Percentiles rank a stretch among this genome's conserved stretches.
Conservation (phyloP, 768 basidiomycete genomes). For the Termitomyces sp. region DNA sequence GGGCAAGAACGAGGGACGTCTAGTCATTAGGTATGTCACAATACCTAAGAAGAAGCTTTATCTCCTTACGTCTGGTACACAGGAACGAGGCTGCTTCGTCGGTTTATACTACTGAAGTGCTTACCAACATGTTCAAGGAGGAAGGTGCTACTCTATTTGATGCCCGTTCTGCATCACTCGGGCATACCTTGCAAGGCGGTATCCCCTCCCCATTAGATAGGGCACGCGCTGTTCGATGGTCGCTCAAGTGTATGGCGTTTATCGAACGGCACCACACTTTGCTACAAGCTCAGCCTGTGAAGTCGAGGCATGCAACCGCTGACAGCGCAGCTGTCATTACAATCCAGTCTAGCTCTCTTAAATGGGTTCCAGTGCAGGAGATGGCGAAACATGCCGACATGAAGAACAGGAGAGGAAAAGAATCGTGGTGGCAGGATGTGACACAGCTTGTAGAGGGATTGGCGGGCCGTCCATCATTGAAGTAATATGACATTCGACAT, state of each 20-base stretch:
- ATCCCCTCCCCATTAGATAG: slow-evolving; percentile 95
- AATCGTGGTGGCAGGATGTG: slow-evolving; percentile 72
- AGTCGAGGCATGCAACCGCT: slow-evolving; percentile 48
- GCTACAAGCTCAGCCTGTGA: slow-evolving; percentile 47
- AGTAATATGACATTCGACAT: slow-evolving; percentile 24
- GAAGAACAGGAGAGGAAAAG: slow-evolving; percentile 79
- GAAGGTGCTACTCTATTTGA: slow-evolving; percentile 94
- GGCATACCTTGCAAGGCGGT: slow-evolving; percentile 96
- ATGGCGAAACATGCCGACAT: slow-evolving; percentile 89
- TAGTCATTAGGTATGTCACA: slow-evolving; percentile 77
- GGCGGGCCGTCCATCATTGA: slow-evolving; percentile 59
- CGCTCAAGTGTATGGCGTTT: slow-evolving; percentile 92
- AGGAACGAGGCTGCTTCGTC: slow-evolving; percentile 86
- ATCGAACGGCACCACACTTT: slow-evolving; percentile 75
- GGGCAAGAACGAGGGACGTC: slow-evolving; percentile 89
- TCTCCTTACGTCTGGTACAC: slow-evolving; percentile 1
- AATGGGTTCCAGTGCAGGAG: slow-evolving; percentile 81
- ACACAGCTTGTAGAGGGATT: slow-evolving; percentile 73
- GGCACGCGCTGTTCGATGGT: slow-evolving; percentile 83
- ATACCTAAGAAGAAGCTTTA: background rate
- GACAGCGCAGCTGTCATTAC: slow-evolving; percentile 89
- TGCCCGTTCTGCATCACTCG: slow-evolving; percentile 91
- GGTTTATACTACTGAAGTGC: slow-evolving; percentile 88
- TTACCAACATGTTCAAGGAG: slow-evolving; percentile 93
- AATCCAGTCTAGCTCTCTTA: slow-evolving; percentile 76